Conservation (phyloP, 2,329 filamentous ascomycete species). For the Neopestalotiopsis clavispora region DNA sequence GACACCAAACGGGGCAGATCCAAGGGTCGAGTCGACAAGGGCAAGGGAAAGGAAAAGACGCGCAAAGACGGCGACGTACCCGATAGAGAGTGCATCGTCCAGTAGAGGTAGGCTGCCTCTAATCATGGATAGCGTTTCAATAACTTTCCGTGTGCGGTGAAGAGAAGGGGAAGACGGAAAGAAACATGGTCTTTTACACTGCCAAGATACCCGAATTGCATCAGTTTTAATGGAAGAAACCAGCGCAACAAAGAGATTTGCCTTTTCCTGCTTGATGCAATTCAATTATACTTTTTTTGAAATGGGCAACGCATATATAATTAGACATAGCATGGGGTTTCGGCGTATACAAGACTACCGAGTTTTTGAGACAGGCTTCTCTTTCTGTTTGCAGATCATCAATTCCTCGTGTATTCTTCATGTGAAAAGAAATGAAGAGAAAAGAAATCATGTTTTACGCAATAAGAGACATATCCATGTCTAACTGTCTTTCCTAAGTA, state of each 20-base stretch:
- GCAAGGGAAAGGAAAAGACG: slow-evolving; percentile 31
- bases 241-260: background rate
- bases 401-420: background rate
- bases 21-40: slow-evolving; percentile 23
- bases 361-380: slow-evolving; percentile 1
- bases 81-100: slow-evolving; percentile 38
- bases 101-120: slow-evolving; percentile 26
- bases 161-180: background rate
- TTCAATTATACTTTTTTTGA: background rate
- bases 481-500: background rate
- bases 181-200: background rate
- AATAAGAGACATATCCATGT: too few species aligned
- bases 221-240: background rate
- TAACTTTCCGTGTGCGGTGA: background rate
- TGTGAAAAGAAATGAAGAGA: too few species aligned
- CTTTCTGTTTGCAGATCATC: background rate
- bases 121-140: background rate
- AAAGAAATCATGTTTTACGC: too few species aligned
- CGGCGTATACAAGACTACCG: background rate
- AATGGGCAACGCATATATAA: background rate
- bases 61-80: slow-evolving; percentile 30
- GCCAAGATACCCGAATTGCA: slow-evolving; percentile 26
- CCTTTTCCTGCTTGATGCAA: background rate
- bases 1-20: slow-evolving; percentile 20
- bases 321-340: slow-evolving; percentile 3